Conservation (phyloP, 768 basidiomycete species). For the Lactifluus piperatus region DNA sequence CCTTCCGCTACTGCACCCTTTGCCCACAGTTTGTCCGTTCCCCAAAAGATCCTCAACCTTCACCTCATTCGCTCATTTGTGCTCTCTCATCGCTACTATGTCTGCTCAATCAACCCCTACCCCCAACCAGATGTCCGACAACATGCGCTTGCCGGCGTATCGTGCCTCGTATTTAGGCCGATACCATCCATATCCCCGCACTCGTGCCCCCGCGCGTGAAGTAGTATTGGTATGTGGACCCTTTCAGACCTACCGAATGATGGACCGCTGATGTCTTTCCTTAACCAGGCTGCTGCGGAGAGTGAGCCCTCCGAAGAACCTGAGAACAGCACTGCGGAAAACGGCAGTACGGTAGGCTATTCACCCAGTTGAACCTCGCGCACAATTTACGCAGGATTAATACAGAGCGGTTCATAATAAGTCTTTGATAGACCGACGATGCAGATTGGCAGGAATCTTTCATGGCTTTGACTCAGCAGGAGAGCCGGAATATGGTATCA, state of each 20-base stretch:
- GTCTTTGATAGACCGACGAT: neutral
- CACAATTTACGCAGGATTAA: neutral
- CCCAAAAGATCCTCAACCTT: neutral
- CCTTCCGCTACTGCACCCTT: neutral
- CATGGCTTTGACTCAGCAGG: neutral
- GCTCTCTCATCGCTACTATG: neutral
- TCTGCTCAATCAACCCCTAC: neutral
- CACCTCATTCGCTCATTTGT: neutral
- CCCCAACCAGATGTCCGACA: neutral
- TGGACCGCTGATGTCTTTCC: neutral
- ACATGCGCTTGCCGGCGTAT: slow-evolving; percentile 16
- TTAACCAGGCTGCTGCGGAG: neutral
- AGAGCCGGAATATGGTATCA: neutral
- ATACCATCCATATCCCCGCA: slow-evolving; percentile 18
- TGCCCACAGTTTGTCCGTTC: neutral
- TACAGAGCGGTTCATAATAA: slow-evolving; percentile 1
- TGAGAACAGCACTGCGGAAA: neutral
- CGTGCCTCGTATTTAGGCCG: slow-evolving; percentile 13
- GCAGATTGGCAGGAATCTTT: neutral
- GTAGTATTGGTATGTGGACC: slow-evolving; percentile 4
- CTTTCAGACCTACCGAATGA: neutral
- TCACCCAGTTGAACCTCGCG: neutral
- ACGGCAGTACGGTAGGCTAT: neutral
- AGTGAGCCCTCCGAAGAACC: neutral
- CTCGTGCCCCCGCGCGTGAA: slow-evolving; percentile 6